Percentiles rank a stretch among this genome's conserved stretches.
These are phyloP conservation scores for Phytomonas sp. DNA, from an alignment of 208 protist genomes.

Conservation along the genomic window DNA sequence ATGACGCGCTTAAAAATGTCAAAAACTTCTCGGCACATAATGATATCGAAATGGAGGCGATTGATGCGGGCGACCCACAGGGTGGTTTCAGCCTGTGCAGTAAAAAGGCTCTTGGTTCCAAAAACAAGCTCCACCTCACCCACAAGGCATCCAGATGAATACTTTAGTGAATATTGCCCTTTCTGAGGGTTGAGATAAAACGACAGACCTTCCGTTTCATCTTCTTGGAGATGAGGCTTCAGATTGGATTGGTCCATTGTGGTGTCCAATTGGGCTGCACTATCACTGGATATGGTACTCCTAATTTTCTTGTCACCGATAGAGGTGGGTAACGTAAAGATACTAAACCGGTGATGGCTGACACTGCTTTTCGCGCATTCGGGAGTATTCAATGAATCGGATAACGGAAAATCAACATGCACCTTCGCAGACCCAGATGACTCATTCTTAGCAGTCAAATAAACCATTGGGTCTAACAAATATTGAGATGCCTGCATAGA, in stretches of 20 bases:
- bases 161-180: neutral
- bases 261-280: neutral
- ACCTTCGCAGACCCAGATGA: neutral
- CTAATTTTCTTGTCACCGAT: neutral
- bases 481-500: neutral
- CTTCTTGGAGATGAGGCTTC: neutral
- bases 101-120: constrained; percentile 39
- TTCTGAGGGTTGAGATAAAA: neutral
- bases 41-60: constrained; percentile 55
- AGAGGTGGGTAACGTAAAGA: neutral
- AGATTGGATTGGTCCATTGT: neutral
- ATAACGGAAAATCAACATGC: neutral
- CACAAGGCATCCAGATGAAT: constrained; percentile 28
- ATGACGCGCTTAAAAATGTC: constrained; percentile 48
- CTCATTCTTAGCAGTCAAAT: neutral
- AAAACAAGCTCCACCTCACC: constrained; percentile 57
- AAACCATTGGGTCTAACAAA: neutral
- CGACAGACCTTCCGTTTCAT: neutral
- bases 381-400: neutral
- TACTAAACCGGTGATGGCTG: neutral
- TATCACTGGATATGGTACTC: neutral
- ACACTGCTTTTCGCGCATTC: neutral
- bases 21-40: constrained; percentile 26
- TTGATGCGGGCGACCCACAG: constrained; percentile 51
- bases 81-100: constrained; percentile 25